Base-by-base conservation (phyloP, 2,329 filamentous ascomycete genomes). In the Fusarium metavorans region DNA sequence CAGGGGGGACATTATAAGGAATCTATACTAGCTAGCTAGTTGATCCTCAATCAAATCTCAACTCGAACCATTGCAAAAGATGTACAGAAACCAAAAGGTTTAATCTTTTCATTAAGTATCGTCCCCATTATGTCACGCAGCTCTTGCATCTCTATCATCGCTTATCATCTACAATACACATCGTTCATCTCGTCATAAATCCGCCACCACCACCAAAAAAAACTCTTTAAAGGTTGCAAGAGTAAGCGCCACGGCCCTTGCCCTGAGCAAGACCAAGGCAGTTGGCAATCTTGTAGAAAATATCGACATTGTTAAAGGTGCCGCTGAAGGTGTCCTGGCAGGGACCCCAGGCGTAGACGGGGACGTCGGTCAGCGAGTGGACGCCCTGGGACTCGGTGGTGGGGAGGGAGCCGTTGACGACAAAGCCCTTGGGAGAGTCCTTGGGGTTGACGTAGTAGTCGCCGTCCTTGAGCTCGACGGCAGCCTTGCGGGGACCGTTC, bases 301-400 rank as follows among this genome's bases (percentile, higher is more conserved):
- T 86, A 72, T 95, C 93, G 54, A 94, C 88, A 79, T 91, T 93
- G 82, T 87, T 91, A 75, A 91, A 94, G 5, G 92, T 89, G 65
- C 93, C 93, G 6, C 91, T 90, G 80, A 97, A 97, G 16, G 88
- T 84, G 77, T 94, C 92, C 82, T 95, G 92, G 84, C 94, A 96
- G 7, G 94, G 94, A 0, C 94, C 94, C 85, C 89, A 88, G 1
- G 93, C 92, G 78, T 93, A 96, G 23, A 97, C 92, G 2, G 93
- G 91, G 35, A 95, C 93, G 77, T 95, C 93, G 1, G 93, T 95
- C 72, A 95, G 85, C 27, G 91, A 93, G 85, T 95, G 93, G 20
- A 95, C 93, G 59, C 93, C 94, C 84, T 93, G 89, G 45, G 86
- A 81, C 77, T 92, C 89, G 64, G 82, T 83, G 3, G 90, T 88